Base-by-base conservation (phyloP, 139 green algal genomes). In the Raphidocelis subcapitata region DNA sequence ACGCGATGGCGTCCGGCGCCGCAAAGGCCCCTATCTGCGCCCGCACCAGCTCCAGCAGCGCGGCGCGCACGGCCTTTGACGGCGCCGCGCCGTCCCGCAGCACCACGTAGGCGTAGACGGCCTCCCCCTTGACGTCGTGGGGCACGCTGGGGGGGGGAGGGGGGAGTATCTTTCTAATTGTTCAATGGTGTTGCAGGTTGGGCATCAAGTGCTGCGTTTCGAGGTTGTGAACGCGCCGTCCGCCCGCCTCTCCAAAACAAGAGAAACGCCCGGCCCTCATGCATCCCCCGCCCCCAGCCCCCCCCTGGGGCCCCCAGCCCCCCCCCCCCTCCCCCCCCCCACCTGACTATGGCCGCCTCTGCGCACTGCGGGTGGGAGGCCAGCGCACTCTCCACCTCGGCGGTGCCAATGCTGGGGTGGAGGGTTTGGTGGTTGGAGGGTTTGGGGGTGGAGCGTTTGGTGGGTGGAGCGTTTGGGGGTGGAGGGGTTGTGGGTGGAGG, bases 51-150 rank as follows among this genome's bases (percentile, higher is more conserved):
- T 23, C 72, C 5, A 84, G 51, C 54, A 89, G 79, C 81, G 88
- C 82, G 71, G 90, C 90, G 51, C 87, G 85, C 70, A 97, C 79
- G 20, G 77, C 73, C 32, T 91, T 85, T 37, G 55, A 57, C 14
- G 79, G 77, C 20, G 80, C 82, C 26, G 77, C 67, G 28, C 81
- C 84, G 2, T 91, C 79, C 52, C 91, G 85, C 16, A 98, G 83
- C 3, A 90, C 96, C 4, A 99, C 93, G 72, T 92, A 99, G 2
- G 94, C 95, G 74, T 98, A 99, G 72, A 99, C 96, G 47, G 82
- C 90, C 61, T 92, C 84, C 20, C 95, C 95, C 87, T 98, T 98
- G 72, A 98, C 86, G 20, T 83, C 62, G 74, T 99, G 95, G 33
- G 97, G 92, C 24, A 95, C 70, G 2, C 84, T 86, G 80, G 28